Conservation (phyloP, 2,329 filamentous ascomycete genomes). For the Trichoderma gracile region DNA sequence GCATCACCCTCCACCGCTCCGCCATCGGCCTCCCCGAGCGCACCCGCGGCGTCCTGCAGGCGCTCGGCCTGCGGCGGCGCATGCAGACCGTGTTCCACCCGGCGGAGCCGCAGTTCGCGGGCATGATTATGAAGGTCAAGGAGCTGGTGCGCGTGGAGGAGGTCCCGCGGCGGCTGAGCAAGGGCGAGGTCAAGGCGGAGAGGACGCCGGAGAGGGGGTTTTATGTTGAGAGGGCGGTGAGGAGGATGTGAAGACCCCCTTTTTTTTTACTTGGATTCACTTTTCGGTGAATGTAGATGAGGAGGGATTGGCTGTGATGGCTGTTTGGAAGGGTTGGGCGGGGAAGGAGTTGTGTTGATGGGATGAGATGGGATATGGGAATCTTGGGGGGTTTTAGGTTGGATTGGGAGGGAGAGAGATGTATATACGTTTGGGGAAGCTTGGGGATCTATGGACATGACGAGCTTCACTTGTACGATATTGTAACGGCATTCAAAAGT, state of each 20-base stretch:
- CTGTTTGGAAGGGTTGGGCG: background rate
- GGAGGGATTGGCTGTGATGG: background rate
- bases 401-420: background rate
- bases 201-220: conserved; percentile 78
- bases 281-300: background rate
- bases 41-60: conserved; percentile 76
- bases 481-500: conserved; percentile 32
- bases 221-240: conserved; percentile 65
- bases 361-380: background rate
- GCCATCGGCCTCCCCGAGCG: conserved; percentile 84
- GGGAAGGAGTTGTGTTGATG: background rate
- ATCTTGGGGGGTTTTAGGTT: background rate
- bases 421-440: background rate
- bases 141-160: conserved; percentile 83
- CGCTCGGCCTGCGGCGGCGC: conserved; percentile 82
- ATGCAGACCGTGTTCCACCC: conserved; percentile 88
- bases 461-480: conserved; percentile 36
- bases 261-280: background rate
- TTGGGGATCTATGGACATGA: background rate
- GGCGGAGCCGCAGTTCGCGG: conserved; percentile 76
- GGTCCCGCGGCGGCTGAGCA: conserved; percentile 65
- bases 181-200: conserved; percentile 67
- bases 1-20: conserved; percentile 85
- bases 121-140: conserved; percentile 92
- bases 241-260: conserved; percentile 30